These are phyloP conservation scores for Cladophialophora exuberans DNA, from an alignment of 2,329 filamentous ascomycete species.

Conservation along the genomic window DNA sequence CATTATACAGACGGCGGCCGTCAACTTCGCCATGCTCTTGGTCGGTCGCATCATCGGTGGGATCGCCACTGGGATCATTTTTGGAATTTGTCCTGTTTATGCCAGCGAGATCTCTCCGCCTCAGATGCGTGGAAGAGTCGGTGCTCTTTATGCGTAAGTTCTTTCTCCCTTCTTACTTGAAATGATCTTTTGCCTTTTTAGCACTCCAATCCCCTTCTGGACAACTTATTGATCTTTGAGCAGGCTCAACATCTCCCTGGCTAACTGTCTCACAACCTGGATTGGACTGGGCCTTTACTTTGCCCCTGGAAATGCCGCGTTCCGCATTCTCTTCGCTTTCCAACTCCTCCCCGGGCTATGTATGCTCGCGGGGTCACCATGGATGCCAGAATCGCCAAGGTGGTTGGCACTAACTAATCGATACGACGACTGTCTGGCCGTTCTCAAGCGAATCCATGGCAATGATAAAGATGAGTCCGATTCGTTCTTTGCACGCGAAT, in stretches of 20 bases:
- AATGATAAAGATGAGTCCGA: not conserved
- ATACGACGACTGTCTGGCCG: conserved; percentile 26
- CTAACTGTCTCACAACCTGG: not conserved
- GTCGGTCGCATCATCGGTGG: conserved; percentile 17
- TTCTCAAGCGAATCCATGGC: conserved; percentile 10
- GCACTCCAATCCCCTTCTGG: too few relatives aligned
- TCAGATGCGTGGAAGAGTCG: conserved; percentile 9
- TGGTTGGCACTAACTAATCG: conserved; percentile 33
- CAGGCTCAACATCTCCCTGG: not conserved
- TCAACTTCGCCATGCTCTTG: conserved; percentile 13
- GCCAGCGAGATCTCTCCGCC: conserved; percentile 15
- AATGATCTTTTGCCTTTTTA: too few relatives aligned
- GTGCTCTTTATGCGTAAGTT: conserved; percentile 7
- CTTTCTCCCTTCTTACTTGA: too few relatives aligned
- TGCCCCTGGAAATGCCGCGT: conserved; percentile 9
- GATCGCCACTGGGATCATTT: conserved; percentile 15
- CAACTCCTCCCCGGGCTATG: conserved; percentile 1
- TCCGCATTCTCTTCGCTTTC: conserved; percentile 11
- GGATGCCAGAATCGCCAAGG: conserved; percentile 34
- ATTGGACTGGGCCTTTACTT: conserved; percentile 12
- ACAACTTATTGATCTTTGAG: too few relatives aligned
- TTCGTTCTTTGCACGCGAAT: conserved; percentile 12
- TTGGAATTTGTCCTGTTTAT: conserved; percentile 17
- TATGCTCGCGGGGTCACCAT: conserved; percentile 24
- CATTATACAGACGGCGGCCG: conserved; percentile 4